Evolutionary conservation across 2,329 filamentous ascomycete genomes (phyloP).

Genomic region (Diaporthe ampelina): DNA sequence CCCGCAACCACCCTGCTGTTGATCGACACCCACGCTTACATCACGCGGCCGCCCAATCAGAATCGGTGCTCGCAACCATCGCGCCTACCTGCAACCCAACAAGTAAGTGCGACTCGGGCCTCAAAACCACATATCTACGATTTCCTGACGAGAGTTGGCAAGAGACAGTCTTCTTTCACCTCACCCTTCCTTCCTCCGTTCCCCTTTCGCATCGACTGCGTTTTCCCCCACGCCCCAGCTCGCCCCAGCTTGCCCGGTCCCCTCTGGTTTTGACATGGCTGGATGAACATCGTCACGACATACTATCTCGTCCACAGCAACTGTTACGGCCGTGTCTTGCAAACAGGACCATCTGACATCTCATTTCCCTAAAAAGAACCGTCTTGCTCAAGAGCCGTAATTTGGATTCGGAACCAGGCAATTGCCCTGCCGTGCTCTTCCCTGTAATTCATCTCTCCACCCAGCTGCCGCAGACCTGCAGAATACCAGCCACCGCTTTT

Average conservation of each 20-base stretch:
- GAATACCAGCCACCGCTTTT: slow-evolving; percentile 40
- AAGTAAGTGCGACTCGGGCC: slow-evolving; percentile 27
- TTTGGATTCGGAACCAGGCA: slow-evolving; percentile 2
- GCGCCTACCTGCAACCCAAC: slow-evolving; percentile 23
- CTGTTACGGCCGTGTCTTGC: slow-evolving; percentile 8
- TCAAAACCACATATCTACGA: slow-evolving; percentile 27
- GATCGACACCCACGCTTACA: slow-evolving; percentile 19
- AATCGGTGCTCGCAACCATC: neutral
- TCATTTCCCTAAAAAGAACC: slow-evolving; percentile 34
- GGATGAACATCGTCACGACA: slow-evolving; percentile 32
- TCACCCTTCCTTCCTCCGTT: slow-evolving; percentile 8
- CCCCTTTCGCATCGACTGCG: neutral
- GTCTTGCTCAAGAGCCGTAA: neutral
- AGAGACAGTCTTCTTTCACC: slow-evolving; percentile 14
- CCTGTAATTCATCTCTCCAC: slow-evolving; percentile 7
- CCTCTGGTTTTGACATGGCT: slow-evolving; percentile 11
- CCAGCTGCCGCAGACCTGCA: slow-evolving; percentile 27
- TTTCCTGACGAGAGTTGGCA: slow-evolving; percentile 10
- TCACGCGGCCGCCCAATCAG: slow-evolving; percentile 11
- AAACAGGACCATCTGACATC: slow-evolving; percentile 22
- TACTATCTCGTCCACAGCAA: slow-evolving; percentile 25
- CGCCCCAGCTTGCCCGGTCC: neutral
- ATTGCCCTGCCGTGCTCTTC: slow-evolving; percentile 21
- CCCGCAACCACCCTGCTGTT: slow-evolving; percentile 18
- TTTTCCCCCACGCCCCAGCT: neutral